Evolutionary conservation across 139 green algal species (phyloP), one percentile per base, ranked within the genome.

Genomic region (Haematococcus sp.): DNA sequence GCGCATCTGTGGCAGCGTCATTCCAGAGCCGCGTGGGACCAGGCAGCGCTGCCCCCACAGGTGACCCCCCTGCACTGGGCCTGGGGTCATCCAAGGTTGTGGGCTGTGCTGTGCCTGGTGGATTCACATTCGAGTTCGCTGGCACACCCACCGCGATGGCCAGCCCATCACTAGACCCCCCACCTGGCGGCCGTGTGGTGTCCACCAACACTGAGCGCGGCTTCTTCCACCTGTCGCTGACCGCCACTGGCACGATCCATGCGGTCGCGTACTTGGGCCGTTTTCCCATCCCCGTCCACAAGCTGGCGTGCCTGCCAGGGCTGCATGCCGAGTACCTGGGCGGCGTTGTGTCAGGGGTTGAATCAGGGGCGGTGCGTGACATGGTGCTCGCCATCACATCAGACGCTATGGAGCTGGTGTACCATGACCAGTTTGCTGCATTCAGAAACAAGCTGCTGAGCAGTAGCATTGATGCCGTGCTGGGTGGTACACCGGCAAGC

Each of bases 291-390:
- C 70, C 13, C 63, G 66, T 63, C 46, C 63, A 31, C 25, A 82
- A 76, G 63, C 59, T 89, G 51, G 64, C 63, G 15, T 65, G 51
- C 3, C 59, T 91, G 22, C 77, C 83, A 1, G 84, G 84, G 4
- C 60, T 89, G 59, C 80, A 81, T 43, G 46, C 56, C 59, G 78
- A 43, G 56, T 89, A 89, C 73, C 43, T 86, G 11, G 81, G 81
- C 59, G 33, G 63, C 7, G 33, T 78, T 34, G 28, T 68, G 66
- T 9, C 27, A 16, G 52, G 65, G 51, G 49, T 66, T 30, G 43
- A 58, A 7, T 20, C 52, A 28, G 44, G 34, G 11, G 4, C 51
- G 40, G 30, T 76, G 35, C 19, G 7, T 7, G 25, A 44, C 76
- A 25, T 81, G 1, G 44, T 72, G 3, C 54, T 35, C 51, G 51